These are phyloP conservation scores for Nothophytophthora sp. DNA, from an alignment of 352 stramenopile species.

Conservation along the genomic window DNA sequence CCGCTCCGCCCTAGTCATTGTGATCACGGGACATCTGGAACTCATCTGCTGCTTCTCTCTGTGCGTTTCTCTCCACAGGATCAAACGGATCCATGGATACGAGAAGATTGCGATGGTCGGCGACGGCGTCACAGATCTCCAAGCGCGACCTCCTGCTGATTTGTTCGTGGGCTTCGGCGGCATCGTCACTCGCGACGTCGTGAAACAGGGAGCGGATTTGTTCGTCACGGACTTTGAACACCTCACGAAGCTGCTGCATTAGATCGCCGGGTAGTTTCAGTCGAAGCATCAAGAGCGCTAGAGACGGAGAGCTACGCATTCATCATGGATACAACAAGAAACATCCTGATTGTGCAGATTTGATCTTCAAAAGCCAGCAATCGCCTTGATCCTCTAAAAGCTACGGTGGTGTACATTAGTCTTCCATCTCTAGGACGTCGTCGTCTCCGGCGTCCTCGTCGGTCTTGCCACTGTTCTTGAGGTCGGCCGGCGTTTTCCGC, in stretches of 20 bases:
- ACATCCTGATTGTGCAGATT: constrained; percentile 9
- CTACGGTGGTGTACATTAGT: constrained; percentile 41
- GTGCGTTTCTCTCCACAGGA: constrained; percentile 44
- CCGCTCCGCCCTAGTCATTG: no score
- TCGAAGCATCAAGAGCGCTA: no score
- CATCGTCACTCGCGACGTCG: constrained; percentile 92
- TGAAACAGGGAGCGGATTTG: constrained; percentile 95
- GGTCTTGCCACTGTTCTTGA: constrained; percentile 68
- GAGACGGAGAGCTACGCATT: no score
- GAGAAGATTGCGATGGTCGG: constrained; percentile 98
- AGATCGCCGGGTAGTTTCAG: constrained; percentile 6
- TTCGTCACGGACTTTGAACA: constrained; percentile 97
- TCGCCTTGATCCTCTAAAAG: constrained; percentile 34
- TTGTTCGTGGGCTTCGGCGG: constrained; percentile 98
- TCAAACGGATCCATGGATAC: constrained; percentile 93
- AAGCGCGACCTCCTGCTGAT: constrained; percentile 96
- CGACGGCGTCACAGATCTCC: constrained; percentile 98
- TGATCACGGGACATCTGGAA: no score
- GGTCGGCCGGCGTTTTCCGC: constrained; percentile 77
- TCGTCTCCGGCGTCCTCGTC: constrained; percentile 24
- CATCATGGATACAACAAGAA: no score
- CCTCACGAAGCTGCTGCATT: constrained; percentile 69
- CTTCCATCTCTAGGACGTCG: constrained; percentile 56
- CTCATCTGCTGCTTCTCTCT: no score
- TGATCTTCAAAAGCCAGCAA: constrained; percentile 23